These are phyloP conservation scores for Plasmodium billcollinsi DNA, from an alignment of 169 alveolate species.

Conservation along the genomic window DNA sequence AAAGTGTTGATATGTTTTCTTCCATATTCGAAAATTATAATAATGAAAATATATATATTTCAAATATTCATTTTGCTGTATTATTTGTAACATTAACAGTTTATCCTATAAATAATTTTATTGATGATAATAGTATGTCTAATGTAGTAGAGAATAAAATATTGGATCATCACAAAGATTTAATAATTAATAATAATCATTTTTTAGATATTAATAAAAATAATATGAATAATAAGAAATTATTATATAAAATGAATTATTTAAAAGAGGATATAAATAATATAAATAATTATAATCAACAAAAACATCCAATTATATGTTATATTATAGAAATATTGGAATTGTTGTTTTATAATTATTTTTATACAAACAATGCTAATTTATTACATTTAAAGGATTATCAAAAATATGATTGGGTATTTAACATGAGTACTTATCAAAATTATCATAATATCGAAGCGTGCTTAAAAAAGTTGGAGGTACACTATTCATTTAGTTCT, in stretches of 20 bases:
- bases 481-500: constrained; percentile 2
- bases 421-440: constrained; percentile 20
- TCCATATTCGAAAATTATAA: constrained; percentile 27
- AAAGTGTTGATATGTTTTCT: constrained; percentile 54
- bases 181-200: neutral
- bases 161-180: neutral
- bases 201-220: constrained; percentile 22
- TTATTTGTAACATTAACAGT: constrained; percentile 27
- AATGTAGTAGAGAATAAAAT: neutral
- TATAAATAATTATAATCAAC: neutral
- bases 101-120: constrained; percentile 37
- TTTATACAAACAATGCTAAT: constrained; percentile 44
- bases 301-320: constrained; percentile 20
- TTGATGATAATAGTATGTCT: neutral
- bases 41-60: constrained; percentile 1
- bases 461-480: constrained; percentile 28
- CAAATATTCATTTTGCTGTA: constrained; percentile 46
- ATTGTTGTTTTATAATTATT: constrained; percentile 47
- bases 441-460: constrained; percentile 15
- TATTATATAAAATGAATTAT: constrained; percentile 18
- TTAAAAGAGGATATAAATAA: constrained; percentile 8
- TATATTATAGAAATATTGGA: constrained; percentile 65
- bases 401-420: constrained; percentile 2
- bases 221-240: constrained; percentile 11
- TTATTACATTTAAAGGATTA: constrained; percentile 10